Percentiles rank a stretch among this genome's conserved stretches.
Evolutionary conservation across 306 rosid species (phyloP).

Genomic region (Pterocarpus santalinus): DNA sequence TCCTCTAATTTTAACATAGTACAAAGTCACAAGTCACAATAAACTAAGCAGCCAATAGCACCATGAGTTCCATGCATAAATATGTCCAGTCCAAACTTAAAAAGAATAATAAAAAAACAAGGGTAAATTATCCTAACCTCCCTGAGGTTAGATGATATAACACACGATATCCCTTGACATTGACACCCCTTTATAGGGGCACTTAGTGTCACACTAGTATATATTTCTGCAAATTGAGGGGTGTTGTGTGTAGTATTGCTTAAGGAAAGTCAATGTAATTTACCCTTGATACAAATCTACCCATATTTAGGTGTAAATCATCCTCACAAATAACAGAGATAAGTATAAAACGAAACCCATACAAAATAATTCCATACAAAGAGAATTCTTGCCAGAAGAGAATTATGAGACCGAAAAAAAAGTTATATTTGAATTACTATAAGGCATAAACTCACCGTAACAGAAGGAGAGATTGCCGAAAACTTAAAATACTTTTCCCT

Average conservation of each 20-base stretch:
- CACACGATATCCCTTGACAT: too few relatives aligned
- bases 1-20: constrained; percentile 10
- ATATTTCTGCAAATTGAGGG: too few relatives aligned
- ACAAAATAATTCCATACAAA: constrained; percentile 16
- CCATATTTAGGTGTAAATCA: constrained; percentile 14
- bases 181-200: too few relatives aligned
- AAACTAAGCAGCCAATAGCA: constrained; percentile 38
- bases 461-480: constrained; percentile 89
- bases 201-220: too few relatives aligned
- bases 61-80: constrained; percentile 30
- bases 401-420: background rate
- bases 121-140: too few relatives aligned
- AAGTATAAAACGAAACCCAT: constrained; percentile 15
- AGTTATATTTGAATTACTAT: constrained; percentile 1
- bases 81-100: constrained; percentile 35
- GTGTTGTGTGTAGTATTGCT: too few relatives aligned
- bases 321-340: constrained; percentile 8
- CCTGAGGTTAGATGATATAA: too few relatives aligned
- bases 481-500: constrained; percentile 79
- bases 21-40: constrained; percentile 17
- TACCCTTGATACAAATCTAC: background rate
- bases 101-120: background rate
- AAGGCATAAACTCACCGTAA: constrained; percentile 63
- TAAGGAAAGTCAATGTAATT: too few relatives aligned
- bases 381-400: constrained; percentile 24